A percentile compares a stretch with the other conserved stretches of the same genome.
These are phyloP conservation scores for Aspergillus panamensis DNA, from an alignment of 495 filamentous ascomycete genomes.

Conservation along the genomic window DNA sequence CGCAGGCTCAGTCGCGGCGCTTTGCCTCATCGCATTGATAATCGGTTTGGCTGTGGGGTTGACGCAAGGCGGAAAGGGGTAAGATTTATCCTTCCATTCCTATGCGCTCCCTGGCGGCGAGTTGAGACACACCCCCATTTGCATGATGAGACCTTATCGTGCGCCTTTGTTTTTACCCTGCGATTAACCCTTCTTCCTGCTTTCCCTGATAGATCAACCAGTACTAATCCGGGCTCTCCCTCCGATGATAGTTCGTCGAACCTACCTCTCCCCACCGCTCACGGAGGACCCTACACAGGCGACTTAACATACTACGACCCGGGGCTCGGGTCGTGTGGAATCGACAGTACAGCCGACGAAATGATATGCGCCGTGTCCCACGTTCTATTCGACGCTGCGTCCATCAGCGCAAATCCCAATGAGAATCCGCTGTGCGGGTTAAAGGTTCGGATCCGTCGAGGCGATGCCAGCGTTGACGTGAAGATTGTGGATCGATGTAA, in stretches of 20 bases:
- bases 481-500: conserved; percentile 72
- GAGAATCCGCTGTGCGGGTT: conserved; percentile 66
- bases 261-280: conserved; percentile 55
- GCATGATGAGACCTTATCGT: too few species aligned
- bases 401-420: conserved; percentile 58
- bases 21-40: conserved; percentile 47
- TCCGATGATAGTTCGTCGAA: conserved; percentile 27
- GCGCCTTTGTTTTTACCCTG: neutral
- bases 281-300: conserved; percentile 52
- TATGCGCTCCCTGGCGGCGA: too few species aligned
- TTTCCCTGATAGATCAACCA: neutral
- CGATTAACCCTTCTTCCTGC: neutral
- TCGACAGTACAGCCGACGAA: conserved; percentile 48
- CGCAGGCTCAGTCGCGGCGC: conserved; percentile 25
- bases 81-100: neutral
- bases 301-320: conserved; percentile 70
- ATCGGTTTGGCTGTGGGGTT: conserved; percentile 56
- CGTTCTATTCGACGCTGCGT: conserved; percentile 60
- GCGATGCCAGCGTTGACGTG: conserved; percentile 58
- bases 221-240: neutral
- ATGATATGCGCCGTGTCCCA: conserved; percentile 65
- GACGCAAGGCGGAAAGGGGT: conserved; percentile 26
- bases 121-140: neutral
- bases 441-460: conserved; percentile 49
- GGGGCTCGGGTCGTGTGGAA: conserved; percentile 69